Evolutionary conservation across 371 early-diverging fungal genomes (phyloP).

Genomic region (Rhizomucor pusillus): DNA sequence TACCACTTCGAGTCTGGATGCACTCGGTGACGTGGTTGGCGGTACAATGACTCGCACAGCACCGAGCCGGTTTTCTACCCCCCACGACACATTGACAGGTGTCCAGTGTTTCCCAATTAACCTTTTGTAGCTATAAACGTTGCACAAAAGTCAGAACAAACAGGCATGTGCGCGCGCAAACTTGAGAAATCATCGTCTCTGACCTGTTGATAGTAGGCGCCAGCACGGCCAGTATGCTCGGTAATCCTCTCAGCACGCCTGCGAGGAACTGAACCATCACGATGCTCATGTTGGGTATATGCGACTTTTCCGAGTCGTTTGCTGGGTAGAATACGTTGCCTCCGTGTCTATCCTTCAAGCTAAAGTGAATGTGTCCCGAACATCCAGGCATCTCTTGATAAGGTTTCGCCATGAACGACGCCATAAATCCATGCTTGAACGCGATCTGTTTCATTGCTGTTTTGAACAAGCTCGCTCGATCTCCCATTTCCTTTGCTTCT

Average conservation of each 20-base stretch:
- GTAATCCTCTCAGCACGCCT: conserved; percentile 73
- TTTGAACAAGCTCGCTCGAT: conserved; percentile 80
- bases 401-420: conserved; percentile 90
- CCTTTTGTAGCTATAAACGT: conserved; percentile 68
- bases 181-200: conserved; percentile 2
- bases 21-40: conserved; percentile 60
- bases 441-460: conserved; percentile 76
- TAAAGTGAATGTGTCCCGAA: conserved; percentile 83
- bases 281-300: conserved; percentile 47
- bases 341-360: conserved; percentile 51
- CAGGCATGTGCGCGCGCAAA: too few relatives aligned
- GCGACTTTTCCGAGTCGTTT: conserved; percentile 15
- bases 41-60: conserved; percentile 78
- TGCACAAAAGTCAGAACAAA: too few relatives aligned
- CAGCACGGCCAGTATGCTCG: conserved; percentile 71
- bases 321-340: conserved; percentile 54
- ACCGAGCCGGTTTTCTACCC: conserved; percentile 75
- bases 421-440: conserved; percentile 64
- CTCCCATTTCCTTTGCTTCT: conserved; percentile 66
- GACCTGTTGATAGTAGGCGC: conserved; percentile 83
- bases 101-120: conserved; percentile 85
- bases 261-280: conserved; percentile 69
- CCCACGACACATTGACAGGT: conserved; percentile 82
- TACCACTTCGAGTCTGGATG: conserved; percentile 74
- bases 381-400: conserved; percentile 73